These are phyloP conservation scores for Fusarium acutatum DNA, from an alignment of 2,329 filamentous ascomycete species.

Conservation along the genomic window DNA sequence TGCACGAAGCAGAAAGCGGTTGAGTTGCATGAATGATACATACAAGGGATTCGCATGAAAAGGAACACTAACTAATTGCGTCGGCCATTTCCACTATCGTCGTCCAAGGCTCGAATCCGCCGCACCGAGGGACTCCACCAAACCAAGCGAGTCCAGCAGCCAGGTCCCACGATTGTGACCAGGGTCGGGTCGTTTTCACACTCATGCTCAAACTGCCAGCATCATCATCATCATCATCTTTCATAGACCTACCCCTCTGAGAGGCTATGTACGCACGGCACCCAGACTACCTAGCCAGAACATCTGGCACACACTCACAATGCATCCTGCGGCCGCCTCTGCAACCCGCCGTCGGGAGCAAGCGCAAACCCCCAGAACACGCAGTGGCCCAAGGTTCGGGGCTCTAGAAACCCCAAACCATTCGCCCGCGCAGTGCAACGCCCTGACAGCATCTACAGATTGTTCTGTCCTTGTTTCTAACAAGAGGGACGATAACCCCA, in stretches of 20 bases:
- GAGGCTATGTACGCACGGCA: neutral
- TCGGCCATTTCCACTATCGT: slow-evolving; percentile 32
- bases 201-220: slow-evolving; percentile 3
- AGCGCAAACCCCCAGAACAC: slow-evolving; percentile 47
- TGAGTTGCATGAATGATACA: slow-evolving; percentile 34
- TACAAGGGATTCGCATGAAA: slow-evolving; percentile 25
- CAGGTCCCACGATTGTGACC: slow-evolving; percentile 17
- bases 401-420: slow-evolving; percentile 25
- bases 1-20: slow-evolving; percentile 11
- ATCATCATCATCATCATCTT: neutral
- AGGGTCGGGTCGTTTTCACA: slow-evolving; percentile 20
- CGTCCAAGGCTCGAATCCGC: slow-evolving; percentile 23
- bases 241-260: slow-evolving; percentile 15
- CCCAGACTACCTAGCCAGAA: neutral
- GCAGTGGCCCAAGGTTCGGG: slow-evolving; percentile 34
- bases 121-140: slow-evolving; percentile 26
- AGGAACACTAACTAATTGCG: slow-evolving; percentile 30
- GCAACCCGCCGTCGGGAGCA: slow-evolving; percentile 49
- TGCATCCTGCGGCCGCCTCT: slow-evolving; percentile 52
- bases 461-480: slow-evolving; percentile 21
- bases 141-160: slow-evolving; percentile 8
- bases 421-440: slow-evolving; percentile 24
- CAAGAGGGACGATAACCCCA: slow-evolving; percentile 6
- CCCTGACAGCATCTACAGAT: slow-evolving; percentile 21
- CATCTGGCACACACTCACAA: slow-evolving; percentile 38